Base-by-base conservation (phyloP, 2,329 filamentous ascomycete species). In the Hypoxylon sp. region DNA sequence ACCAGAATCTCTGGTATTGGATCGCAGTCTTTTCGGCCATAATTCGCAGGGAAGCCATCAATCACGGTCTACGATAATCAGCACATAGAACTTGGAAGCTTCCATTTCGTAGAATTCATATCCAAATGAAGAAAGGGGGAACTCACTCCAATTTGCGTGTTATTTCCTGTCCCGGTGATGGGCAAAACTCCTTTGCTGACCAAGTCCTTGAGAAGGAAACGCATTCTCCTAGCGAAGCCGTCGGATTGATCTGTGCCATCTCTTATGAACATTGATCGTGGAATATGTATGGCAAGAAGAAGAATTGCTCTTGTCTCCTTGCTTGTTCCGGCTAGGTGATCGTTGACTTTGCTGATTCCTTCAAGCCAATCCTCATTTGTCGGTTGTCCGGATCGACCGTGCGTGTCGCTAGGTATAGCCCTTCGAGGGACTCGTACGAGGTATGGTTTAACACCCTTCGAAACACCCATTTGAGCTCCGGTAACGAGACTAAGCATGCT, bases 401-500 rank as follows among this genome's bases (percentile, higher is more conserved):
- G 7, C 5, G 25, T n/a, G 17, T 3, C n/a, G 4, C 17, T 25
- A 17, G 51, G 51, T 30, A 48, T 25, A 48, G 11, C 13, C 14
- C 55, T 34, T 14, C 55, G 55, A 48, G 55, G 55, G 14, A 58
- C 13, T 48, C 55, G 55, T n/a, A 58, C 30, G 3, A 58, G 19
- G 36, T 46, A 46, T 9, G 55, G 55, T 25, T 48, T 58, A 1
- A 49, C 55, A 36, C 41, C 28, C 55, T 58, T 58, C 9, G 55
- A 58, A n/a, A 58, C 43, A 1, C 55, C 55, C n/a, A 48, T 3
- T 2, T 5, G 10, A 3, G n/a, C 23, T 4, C 55, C 55, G 6
- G 55, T 58, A 7, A 58, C 55, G 28, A 58, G 43, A n/a, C 55
- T 58, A 38, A 58, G 55, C 55, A 58, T 58, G 9, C 28, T 1